Percentiles rank a stretch among this genome's conserved stretches.
These are phyloP conservation scores for Neopestalotiopsis clavispora DNA, from an alignment of 2,329 filamentous ascomycete genomes.

Conservation along the genomic window DNA sequence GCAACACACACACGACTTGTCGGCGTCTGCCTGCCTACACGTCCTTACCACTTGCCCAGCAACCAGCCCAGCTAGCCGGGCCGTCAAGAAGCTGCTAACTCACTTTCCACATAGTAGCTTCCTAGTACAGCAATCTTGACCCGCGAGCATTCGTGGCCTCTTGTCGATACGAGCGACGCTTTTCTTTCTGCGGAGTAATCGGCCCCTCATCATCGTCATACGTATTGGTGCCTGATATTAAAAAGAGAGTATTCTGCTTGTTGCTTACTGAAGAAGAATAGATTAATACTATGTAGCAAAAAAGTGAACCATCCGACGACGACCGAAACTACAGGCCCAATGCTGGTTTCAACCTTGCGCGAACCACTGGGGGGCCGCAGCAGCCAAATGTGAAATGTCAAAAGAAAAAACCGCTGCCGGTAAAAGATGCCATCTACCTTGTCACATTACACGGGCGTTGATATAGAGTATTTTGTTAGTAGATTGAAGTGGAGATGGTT, in stretches of 20 bases:
- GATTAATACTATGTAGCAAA: not conserved
- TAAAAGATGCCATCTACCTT: conserved; percentile 2
- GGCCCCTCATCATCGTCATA: not conserved
- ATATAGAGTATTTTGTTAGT: not conserved
- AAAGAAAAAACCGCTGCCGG: not conserved
- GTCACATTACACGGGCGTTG: not conserved
- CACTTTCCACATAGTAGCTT: not conserved
- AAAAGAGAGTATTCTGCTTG: too few species aligned
- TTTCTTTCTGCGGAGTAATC: not conserved
- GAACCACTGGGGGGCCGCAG: not conserved
- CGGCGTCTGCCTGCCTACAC: not conserved
- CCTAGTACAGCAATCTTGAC: not conserved
- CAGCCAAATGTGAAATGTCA: not conserved
- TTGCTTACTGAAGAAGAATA: not conserved
- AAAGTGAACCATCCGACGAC: not conserved
- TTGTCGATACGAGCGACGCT: not conserved
- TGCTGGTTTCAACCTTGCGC: not conserved
- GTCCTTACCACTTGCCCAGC: not conserved
- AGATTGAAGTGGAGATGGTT: not conserved
- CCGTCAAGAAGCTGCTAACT: not conserved
- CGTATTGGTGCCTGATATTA: not conserved
- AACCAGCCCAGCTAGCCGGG: not conserved
- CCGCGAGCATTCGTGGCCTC: not conserved
- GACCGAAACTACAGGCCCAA: not conserved
- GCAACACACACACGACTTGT: not conserved